phyloP scores from a whole-genome alignment of 129 eudicot species.

The Gnaphalium uliginosum region DNA sequence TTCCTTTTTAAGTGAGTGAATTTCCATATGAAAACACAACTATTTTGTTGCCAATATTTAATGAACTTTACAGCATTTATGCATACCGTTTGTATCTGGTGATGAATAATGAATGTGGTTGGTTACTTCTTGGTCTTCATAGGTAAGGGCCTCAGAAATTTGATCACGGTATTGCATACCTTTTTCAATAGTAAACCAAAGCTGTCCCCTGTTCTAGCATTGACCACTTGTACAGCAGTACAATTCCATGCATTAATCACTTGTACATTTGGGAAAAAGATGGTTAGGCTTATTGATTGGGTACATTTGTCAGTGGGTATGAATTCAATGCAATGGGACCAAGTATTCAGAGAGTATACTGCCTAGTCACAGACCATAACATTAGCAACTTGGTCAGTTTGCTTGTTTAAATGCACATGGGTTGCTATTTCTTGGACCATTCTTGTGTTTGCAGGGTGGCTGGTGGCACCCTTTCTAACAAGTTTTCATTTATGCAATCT shows the following conservation, averaged over 20 bases:
- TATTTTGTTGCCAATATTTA: no score
- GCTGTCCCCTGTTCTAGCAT: conserved; percentile 23
- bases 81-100: neutral
- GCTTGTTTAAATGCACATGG: neutral
- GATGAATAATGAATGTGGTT: conserved; percentile 21
- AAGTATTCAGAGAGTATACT: neutral
- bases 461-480: neutral
- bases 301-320: conserved; percentile 30
- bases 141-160: conserved; percentile 19
- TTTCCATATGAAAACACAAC: no score
- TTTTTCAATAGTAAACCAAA: conserved; percentile 18
- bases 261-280: conserved; percentile 13
- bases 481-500: neutral
- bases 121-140: conserved; percentile 7
- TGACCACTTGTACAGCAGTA: conserved; percentile 17
- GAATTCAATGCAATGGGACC: conserved; percentile 30
- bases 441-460: neutral
- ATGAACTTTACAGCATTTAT: neutral
- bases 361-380: neutral
- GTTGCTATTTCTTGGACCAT: neutral
- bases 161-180: conserved; percentile 18
- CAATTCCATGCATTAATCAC: conserved; percentile 8
- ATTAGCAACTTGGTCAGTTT: neutral
- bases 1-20: no score
- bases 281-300: conserved; percentile 9